Conservation (phyloP, 176 grass and related monocot genomes). For the Eremochloa ophiuroides region DNA sequence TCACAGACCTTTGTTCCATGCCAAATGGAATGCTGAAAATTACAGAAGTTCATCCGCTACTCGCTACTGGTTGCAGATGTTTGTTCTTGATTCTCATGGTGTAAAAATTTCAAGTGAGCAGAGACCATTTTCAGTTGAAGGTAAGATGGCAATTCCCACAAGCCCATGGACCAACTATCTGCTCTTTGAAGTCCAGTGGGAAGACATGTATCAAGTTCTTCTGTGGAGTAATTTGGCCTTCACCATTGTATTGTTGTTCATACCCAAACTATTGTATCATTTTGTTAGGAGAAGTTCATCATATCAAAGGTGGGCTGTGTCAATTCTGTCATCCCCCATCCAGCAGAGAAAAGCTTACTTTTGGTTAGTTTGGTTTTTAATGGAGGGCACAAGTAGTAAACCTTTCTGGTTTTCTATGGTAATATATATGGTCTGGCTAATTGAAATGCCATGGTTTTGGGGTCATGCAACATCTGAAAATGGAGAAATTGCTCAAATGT, state of each 20-base stretch:
- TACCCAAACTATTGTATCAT: constrained; percentile 50
- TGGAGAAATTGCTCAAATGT: constrained; percentile 68
- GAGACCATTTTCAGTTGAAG: constrained; percentile 75
- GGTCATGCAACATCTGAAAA: constrained; percentile 64
- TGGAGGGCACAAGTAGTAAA: constrained; percentile 69
- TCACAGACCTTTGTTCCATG: constrained; percentile 63
- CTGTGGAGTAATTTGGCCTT: constrained; percentile 64
- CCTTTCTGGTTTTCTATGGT: constrained; percentile 51
- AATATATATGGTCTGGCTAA: constrained; percentile 61
- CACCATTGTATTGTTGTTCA: constrained; percentile 32
- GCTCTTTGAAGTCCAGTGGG: constrained; percentile 77
- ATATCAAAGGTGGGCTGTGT: constrained; percentile 42
- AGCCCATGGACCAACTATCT: constrained; percentile 47
- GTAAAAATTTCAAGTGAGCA: constrained; percentile 45
- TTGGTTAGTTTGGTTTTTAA: constrained; percentile 58
- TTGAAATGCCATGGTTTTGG: constrained; percentile 86
- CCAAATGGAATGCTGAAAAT: constrained; percentile 86
- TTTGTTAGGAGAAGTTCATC: constrained; percentile 38
- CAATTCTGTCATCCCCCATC: constrained; percentile 34
- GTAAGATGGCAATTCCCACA: constrained; percentile 34
- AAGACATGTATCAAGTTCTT: constrained; percentile 66
- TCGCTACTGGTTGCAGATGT: constrained; percentile 73
- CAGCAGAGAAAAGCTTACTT: constrained; percentile 40
- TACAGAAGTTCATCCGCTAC: constrained; percentile 65
- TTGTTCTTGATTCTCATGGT: constrained; percentile 55